Percentiles rank a stretch among this genome's conserved stretches.
phyloP scores from a whole-genome alignment of 768 basidiomycete species.

The Cubamyces sp. region DNA sequence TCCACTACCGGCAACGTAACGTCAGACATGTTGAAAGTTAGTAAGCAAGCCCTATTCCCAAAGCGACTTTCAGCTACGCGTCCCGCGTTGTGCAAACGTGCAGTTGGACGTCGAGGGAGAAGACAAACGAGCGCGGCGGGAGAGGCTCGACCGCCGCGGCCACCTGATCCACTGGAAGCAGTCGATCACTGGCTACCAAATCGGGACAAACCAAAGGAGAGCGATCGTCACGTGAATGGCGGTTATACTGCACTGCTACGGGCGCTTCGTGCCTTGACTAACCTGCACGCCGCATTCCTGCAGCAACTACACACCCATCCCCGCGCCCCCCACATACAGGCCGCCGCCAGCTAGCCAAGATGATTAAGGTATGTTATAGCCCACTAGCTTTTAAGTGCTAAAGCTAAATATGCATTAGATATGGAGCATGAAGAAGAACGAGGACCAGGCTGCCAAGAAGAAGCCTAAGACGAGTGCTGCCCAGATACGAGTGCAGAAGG shows the following conservation, averaged over 20 bases:
- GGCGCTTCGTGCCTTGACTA: constrained; percentile 20
- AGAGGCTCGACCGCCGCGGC: not conserved
- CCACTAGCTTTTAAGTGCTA: not conserved
- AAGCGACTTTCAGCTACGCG: not conserved
- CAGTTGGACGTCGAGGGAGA: not conserved
- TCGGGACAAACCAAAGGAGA: not conserved
- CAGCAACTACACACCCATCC: not conserved
- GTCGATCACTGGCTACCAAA: constrained; percentile 8
- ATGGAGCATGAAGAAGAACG: constrained; percentile 99
- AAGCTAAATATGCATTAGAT: constrained; percentile 57
- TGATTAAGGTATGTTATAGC: constrained; percentile 21
- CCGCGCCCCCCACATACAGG: not conserved
- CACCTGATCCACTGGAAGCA: not conserved
- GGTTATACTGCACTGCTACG: constrained; percentile 5
- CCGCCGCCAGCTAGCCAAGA: constrained; percentile 9
- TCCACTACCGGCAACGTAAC: constrained; percentile 73
- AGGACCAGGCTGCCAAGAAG: constrained; percentile 96
- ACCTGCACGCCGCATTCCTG: constrained; percentile 21
- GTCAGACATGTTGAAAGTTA: constrained; percentile 36
- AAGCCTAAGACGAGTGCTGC: constrained; percentile 98
- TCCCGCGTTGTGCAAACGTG: no score
- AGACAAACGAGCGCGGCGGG: not conserved
- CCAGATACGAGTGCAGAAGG: constrained; percentile 99
- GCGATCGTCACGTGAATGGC: constrained; percentile 11
- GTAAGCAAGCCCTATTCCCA: not conserved